Evolutionary conservation across 2,329 filamentous ascomycete species (phyloP), one percentile per base, ranked within the genome.

Genomic region (Bipolaris oryzae): DNA sequence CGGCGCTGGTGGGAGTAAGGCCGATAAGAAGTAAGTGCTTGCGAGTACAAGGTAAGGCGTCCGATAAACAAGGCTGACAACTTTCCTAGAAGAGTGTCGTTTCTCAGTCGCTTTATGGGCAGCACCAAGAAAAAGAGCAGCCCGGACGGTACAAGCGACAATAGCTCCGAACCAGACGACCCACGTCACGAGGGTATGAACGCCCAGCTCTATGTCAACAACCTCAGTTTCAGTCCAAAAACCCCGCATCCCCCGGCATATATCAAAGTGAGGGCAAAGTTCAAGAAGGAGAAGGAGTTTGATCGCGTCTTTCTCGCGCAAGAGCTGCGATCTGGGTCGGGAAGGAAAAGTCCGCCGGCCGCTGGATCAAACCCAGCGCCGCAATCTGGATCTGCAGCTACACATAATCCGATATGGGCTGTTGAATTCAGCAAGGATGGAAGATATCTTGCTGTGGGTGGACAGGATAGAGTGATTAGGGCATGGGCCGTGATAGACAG

Each of bases 371-470:
- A 68, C 55, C 67, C 72, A 23, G 67, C 61, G 1, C 68, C 70
- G 7, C 72, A 73, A 20, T 74, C 73, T 6, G 74, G 74, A 9
- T 63, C 72, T 5, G 72, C 73, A 4, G 71, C 68, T 2, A 66
- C 50, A 38, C 81, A 81, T 47, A 81, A 90, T 58, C 92, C 95
- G 0, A 88, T 96, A 33, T 99, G 95, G 95, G 89, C 94, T 0
- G 86, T 91, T 61, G 91, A 95, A 69, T 98, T 98, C 70, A 98
- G 94, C 70, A 89, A 89, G 58, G 94, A 98, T 78, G 95, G 95
- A 5, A 90, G 84, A 69, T 96, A 93, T 73, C 81, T 99, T 16
- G 95, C 95, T 5, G 92, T 92, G n/a, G 95, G 90, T 10, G 95
- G 95, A 3, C 91, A 94, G 64, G 95, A 98, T 73, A 87, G 87